phyloP scores from a whole-genome alignment of 139 green algal species.

The Auxenochlorella pyrenoidosa region DNA sequence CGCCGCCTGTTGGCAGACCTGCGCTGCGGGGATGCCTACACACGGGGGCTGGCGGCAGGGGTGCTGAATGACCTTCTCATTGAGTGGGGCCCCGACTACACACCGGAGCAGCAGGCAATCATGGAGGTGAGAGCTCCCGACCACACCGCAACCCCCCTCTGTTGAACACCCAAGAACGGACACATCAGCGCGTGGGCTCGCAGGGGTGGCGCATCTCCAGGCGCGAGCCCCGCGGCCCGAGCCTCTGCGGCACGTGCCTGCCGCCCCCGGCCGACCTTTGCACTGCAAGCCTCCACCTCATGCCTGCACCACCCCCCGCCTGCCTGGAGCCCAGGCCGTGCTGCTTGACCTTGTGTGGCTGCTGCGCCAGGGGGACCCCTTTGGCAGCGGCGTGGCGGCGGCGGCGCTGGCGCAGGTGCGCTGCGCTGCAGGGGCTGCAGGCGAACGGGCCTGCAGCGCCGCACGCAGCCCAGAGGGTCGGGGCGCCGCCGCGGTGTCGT shows the following conservation, averaged over 20 bases:
- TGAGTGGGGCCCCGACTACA: not conserved
- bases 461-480: too few relatives aligned
- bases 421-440: too few relatives aligned
- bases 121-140: not conserved
- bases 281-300: not conserved
- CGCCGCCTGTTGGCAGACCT: not conserved
- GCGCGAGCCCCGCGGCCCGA: too few relatives aligned
- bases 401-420: constrained; percentile 17
- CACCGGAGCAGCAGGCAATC: not conserved
- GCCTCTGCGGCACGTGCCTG: too few relatives aligned
- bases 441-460: too few relatives aligned
- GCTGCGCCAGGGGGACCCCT: constrained; percentile 34
- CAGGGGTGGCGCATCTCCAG: too few relatives aligned
- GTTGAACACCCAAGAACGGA: too few relatives aligned
- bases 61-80: constrained; percentile 31
- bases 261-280: too few relatives aligned
- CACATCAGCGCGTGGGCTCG: too few relatives aligned
- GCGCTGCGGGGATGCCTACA: constrained; percentile 9
- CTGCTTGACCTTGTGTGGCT: constrained; percentile 42
- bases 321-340: not conserved
- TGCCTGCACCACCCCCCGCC: not conserved
- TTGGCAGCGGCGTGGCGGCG: constrained; percentile 32
- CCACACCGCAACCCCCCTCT: too few relatives aligned
- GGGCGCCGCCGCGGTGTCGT: too few relatives aligned
- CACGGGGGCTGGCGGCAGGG: constrained; percentile 21